A percentile compares a stretch with the other conserved stretches of the same genome.
phyloP scores from a whole-genome alignment of 805 yeast genomes.

The Spencermartinsiella europaea region DNA sequence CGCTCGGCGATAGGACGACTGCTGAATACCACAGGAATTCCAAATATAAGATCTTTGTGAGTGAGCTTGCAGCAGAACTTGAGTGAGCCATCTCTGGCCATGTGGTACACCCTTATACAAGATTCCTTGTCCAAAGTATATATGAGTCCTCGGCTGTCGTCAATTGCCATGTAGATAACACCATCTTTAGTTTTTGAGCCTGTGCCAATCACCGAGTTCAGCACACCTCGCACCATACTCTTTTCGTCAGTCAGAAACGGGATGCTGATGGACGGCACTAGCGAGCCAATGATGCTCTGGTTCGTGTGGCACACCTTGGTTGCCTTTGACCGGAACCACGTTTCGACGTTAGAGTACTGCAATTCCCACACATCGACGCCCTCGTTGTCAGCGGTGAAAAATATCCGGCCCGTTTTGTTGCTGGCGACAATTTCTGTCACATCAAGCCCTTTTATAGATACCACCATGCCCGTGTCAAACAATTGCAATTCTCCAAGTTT shows the following conservation, averaged over 20 bases:
- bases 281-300: conserved; percentile 43
- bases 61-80: conserved; percentile 19
- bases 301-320: conserved; percentile 78
- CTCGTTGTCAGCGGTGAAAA: conserved; percentile 76
- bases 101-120: conserved; percentile 69
- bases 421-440: conserved; percentile 58
- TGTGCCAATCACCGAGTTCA: not conserved
- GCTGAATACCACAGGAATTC: conserved; percentile 1
- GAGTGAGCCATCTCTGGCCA: conserved; percentile 31
- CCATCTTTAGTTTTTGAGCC: not conserved
- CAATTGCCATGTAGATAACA: conserved; percentile 61
- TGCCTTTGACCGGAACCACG: conserved; percentile 82
- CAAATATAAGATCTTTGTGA: conserved; percentile 6
- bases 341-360: conserved; percentile 73
- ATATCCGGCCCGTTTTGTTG: conserved; percentile 68
- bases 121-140: conserved; percentile 82
- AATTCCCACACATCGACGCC: conserved; percentile 81
- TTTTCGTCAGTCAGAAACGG: not conserved
- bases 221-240: conserved; percentile 1
- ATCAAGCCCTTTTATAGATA: conserved; percentile 71
- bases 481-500: conserved; percentile 51
- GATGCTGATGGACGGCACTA: conserved; percentile 16
- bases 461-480: conserved; percentile 76
- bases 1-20: not conserved
- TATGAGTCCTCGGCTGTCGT: conserved; percentile 67